A percentile compares a stretch with the other conserved stretches of the same genome.
These are phyloP conservation scores for Fusarium solani-melongenae DNA, from an alignment of 2,329 filamentous ascomycete genomes.

Conservation along the genomic window DNA sequence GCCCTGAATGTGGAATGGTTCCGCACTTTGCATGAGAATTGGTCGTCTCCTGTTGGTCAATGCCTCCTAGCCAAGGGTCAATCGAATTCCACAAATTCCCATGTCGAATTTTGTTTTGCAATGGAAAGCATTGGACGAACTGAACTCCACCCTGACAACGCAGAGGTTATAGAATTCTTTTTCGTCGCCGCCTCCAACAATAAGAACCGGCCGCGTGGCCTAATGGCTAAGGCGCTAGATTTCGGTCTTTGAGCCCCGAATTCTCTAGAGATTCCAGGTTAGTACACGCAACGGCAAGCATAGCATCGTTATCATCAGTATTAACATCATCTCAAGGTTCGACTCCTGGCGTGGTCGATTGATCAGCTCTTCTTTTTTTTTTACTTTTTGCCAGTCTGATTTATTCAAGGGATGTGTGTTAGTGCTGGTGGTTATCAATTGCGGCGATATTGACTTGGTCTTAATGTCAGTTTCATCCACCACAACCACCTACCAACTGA, in stretches of 20 bases:
- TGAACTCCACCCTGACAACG: slow-evolving; percentile 8
- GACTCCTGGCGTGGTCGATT: slow-evolving; percentile 40
- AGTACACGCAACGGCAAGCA: not conserved
- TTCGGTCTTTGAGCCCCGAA: slow-evolving; percentile 23
- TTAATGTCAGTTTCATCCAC: not conserved
- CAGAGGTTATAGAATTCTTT: slow-evolving; percentile 5
- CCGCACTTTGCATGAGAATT: slow-evolving; percentile 4
- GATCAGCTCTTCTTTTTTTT: slow-evolving; percentile 11
- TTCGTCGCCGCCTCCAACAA: not conserved
- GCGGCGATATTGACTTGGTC: not conserved
- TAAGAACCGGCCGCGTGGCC: slow-evolving; percentile 34
- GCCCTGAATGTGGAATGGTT: slow-evolving; percentile 11
- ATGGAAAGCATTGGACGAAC: not conserved
- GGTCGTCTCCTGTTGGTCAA: not conserved
- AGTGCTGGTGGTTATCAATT: not conserved
- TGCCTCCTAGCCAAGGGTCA: not conserved
- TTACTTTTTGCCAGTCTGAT: not conserved
- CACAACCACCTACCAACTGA: not conserved
- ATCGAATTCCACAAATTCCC: slow-evolving; percentile 6
- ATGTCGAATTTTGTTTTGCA: not conserved
- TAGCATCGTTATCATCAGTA: not conserved
- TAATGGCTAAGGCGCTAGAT: slow-evolving; percentile 42
- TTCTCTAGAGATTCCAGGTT: slow-evolving; percentile 41
- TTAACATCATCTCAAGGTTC: slow-evolving; percentile 28
- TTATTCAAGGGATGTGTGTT: not conserved